Percentiles rank a stretch among this genome's conserved stretches.
Evolutionary conservation across 2,329 filamentous ascomycete species (phyloP).

Genomic region (Davidsoniella australis): DNA sequence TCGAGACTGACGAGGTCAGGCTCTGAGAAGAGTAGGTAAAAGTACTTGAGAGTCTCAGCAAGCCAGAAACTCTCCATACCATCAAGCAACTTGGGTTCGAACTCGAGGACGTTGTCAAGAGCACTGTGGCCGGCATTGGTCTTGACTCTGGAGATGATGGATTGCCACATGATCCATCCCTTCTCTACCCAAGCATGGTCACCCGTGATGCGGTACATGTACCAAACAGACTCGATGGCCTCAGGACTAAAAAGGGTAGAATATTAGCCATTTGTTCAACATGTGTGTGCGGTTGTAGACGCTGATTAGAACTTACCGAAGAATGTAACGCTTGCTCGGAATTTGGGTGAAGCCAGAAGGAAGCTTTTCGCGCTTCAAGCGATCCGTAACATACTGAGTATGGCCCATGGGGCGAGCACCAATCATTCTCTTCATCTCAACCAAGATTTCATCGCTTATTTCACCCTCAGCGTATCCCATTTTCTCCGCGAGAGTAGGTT

Average conservation of each 20-base stretch:
- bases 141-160: slow-evolving; percentile 48
- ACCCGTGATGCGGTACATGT: slow-evolving; percentile 80
- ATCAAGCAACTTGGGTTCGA: slow-evolving; percentile 31
- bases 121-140: slow-evolving; percentile 54
- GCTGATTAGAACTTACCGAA: slow-evolving; percentile 30
- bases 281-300: not conserved
- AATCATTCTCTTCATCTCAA: slow-evolving; percentile 8
- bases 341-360: slow-evolving; percentile 35
- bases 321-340: slow-evolving; percentile 34
- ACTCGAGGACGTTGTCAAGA: slow-evolving; percentile 41
- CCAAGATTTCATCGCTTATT: not conserved
- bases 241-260: slow-evolving; percentile 43
- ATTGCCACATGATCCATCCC: slow-evolving; percentile 72
- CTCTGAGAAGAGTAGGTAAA: slow-evolving; percentile 62
- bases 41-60: slow-evolving; percentile 84
- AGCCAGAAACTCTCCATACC: slow-evolving; percentile 83
- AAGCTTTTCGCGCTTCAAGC: slow-evolving; percentile 27
- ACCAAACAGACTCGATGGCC: slow-evolving; percentile 76
- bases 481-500: no score
- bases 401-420: slow-evolving; percentile 29
- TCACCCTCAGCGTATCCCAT: no score
- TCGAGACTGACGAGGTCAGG: slow-evolving; percentile 50
- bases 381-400: slow-evolving; percentile 32
- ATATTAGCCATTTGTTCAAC: not conserved
- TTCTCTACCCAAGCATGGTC: slow-evolving; percentile 59